A percentile compares a stretch with the other conserved stretches of the same genome.
Conservation (phyloP, 257 asterid genomes). For the Penstemon davidsonii region DNA sequence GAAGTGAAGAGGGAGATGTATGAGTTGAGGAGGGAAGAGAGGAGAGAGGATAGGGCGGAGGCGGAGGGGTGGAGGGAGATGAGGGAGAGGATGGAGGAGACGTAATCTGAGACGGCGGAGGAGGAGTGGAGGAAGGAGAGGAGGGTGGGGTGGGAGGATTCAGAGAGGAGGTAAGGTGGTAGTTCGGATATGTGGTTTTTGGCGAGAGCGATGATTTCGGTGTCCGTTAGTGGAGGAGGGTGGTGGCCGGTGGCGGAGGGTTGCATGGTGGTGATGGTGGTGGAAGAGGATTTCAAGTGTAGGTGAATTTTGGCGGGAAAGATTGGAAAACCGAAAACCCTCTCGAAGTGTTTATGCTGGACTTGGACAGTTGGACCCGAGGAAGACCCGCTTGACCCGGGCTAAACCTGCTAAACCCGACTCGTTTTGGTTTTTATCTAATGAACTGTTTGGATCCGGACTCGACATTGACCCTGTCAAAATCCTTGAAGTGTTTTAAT, state of each 20-base stretch:
- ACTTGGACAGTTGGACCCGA: not conserved
- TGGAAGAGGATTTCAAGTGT: conserved; percentile 2
- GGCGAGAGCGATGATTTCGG: conserved; percentile 63
- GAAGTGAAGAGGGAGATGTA: conserved; percentile 62
- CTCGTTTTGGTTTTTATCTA: too few species aligned
- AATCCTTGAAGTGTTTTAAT: too few species aligned
- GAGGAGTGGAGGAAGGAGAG: conserved; percentile 61
- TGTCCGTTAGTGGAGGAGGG: conserved; percentile 48
- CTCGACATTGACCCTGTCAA: too few species aligned
- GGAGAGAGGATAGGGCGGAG: conserved; percentile 51
- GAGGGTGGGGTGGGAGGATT: conserved; percentile 52
- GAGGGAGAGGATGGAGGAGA: conserved; percentile 61
- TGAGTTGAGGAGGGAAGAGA: conserved; percentile 50
- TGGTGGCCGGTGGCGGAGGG: conserved; percentile 28
- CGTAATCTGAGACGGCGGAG: conserved; percentile 53
- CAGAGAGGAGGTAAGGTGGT: conserved; percentile 59
- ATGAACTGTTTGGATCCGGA: too few species aligned
- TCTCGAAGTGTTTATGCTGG: too few species aligned
- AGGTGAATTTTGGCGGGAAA: conserved; percentile 44
- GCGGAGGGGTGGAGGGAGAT: conserved; percentile 46
- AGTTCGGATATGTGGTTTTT: conserved; percentile 46
- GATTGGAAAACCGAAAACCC: too few species aligned
- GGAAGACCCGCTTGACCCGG: not conserved
- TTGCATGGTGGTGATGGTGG: conserved; percentile 31
- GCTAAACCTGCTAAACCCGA: too few species aligned